These are phyloP conservation scores for Forsythia suspensa DNA, from an alignment of 257 asterid species.

Conservation along the genomic window DNA sequence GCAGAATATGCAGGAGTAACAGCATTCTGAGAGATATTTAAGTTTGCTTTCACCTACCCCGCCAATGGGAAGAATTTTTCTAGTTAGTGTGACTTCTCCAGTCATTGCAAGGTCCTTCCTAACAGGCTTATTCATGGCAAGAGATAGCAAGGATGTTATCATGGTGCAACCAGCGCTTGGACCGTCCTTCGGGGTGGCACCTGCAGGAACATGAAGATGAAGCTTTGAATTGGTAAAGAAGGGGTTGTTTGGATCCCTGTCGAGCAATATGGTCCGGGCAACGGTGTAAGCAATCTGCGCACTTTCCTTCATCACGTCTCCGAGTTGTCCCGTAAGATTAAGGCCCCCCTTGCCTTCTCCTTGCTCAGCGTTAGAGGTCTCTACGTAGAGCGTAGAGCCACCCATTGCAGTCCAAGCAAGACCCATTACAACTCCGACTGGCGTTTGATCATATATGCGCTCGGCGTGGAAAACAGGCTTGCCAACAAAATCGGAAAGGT, in stretches of 20 bases:
- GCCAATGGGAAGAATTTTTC: constrained; percentile 95
- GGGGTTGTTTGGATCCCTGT: constrained; percentile 64
- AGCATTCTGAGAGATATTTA: not conserved
- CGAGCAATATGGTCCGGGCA: constrained; percentile 74
- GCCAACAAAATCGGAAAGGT: constrained; percentile 85
- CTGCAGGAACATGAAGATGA: constrained; percentile 98
- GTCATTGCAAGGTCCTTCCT: constrained; percentile 97
- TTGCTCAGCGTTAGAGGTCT: constrained; percentile 72
- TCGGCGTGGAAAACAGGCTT: constrained; percentile 98
- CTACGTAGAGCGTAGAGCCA: constrained; percentile 92
- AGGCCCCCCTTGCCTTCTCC: constrained; percentile 92
- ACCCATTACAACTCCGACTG: constrained; percentile 97
- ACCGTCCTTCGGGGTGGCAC: constrained; percentile 98
- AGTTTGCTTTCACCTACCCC: constrained; percentile 66
- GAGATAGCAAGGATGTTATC: constrained; percentile 90
- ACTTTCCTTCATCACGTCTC: constrained; percentile 99
- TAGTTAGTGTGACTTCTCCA: constrained; percentile 87
- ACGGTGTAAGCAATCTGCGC: constrained; percentile 93
- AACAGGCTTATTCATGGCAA: constrained; percentile 75
- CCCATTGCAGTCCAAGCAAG: constrained; percentile 99
- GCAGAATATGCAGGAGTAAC: not conserved
- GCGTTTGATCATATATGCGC: constrained; percentile 81
- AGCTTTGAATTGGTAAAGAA: constrained; percentile 77
- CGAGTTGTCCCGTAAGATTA: constrained; percentile 85
- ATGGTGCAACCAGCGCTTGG: constrained; percentile 99